These are phyloP conservation scores for Dryas alaskensis DNA, from an alignment of 306 rosid species.

Conservation along the genomic window DNA sequence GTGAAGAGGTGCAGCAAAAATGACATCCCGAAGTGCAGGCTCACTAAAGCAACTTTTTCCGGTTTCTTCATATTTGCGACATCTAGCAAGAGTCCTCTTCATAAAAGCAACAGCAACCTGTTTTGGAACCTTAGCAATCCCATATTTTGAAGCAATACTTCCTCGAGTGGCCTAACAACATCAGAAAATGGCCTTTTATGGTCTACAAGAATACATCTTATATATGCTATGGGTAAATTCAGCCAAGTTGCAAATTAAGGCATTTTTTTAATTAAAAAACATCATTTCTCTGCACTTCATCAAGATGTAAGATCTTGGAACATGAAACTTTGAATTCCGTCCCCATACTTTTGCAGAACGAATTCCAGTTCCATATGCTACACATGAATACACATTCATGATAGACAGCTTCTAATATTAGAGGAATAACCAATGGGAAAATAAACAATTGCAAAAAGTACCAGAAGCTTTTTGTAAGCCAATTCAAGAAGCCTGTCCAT, in stretches of 20 bases:
- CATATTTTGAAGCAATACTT: constrained; percentile 61
- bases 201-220: background rate
- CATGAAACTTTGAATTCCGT: background rate
- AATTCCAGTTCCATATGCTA: background rate
- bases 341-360: background rate
- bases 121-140: constrained; percentile 68
- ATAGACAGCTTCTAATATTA: background rate
- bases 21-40: constrained; percentile 53
- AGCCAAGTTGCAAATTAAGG: background rate
- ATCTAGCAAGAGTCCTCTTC: constrained; percentile 77
- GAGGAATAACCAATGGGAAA: constrained; percentile 11
- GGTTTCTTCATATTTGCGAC: constrained; percentile 57
- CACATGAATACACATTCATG: background rate
- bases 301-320: background rate
- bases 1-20: constrained; percentile 43
- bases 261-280: background rate
- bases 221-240: background rate
- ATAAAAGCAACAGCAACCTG: constrained; percentile 65
- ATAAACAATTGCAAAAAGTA: constrained; percentile 26
- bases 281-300: background rate
- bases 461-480: constrained; percentile 84
- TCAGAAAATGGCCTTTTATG: constrained; percentile 25
- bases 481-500: constrained; percentile 74
- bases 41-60: constrained; percentile 74
- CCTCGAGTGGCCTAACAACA: constrained; percentile 82